Evolutionary conservation across 2,329 filamentous ascomycete genomes (phyloP).

Genomic region (Phialophora chinensis): DNA sequence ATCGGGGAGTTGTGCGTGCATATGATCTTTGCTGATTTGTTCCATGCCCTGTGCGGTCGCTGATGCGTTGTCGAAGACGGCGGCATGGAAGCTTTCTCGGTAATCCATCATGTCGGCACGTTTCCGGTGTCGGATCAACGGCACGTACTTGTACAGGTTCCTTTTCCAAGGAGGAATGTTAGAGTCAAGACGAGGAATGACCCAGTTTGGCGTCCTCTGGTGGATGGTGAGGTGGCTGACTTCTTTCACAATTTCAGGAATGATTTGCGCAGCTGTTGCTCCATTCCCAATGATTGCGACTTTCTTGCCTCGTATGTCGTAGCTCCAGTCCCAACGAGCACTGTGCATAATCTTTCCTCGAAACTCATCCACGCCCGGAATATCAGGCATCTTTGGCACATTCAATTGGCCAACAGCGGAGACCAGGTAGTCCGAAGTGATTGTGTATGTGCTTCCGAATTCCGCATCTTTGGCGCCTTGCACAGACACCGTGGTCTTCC

Average conservation of each 20-base stretch:
- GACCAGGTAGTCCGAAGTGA: conserved; percentile 62
- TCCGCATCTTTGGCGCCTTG: conserved; percentile 62
- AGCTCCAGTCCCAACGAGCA: conserved; percentile 56
- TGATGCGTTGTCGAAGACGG: conserved; percentile 51
- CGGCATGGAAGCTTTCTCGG: conserved; percentile 56
- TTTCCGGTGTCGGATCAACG: conserved; percentile 57
- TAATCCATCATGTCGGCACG: conserved; percentile 60
- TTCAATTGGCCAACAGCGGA: conserved; percentile 67
- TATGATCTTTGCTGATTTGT: conserved; percentile 45
- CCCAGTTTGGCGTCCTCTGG: conserved; percentile 65
- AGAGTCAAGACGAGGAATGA: conserved; percentile 60
- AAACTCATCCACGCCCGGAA: conserved; percentile 42
- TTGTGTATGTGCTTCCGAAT: conserved; percentile 58
- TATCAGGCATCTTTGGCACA: conserved; percentile 51
- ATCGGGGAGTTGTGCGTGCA: conserved; percentile 56
- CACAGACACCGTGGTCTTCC: conserved; percentile 50
- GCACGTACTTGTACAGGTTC: conserved; percentile 57
- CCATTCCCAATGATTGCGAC: conserved; percentile 67
- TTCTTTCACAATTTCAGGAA: conserved; percentile 61
- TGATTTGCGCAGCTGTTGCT: conserved; percentile 65
- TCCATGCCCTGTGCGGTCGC: conserved; percentile 51
- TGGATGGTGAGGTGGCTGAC: conserved; percentile 60
- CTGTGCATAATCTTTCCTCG: conserved; percentile 44
- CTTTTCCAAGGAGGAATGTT: conserved; percentile 52
- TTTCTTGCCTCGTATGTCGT: conserved; percentile 60